Conservation (phyloP, 2,329 filamentous ascomycete species). For the Fragosphaeria purpurea region DNA sequence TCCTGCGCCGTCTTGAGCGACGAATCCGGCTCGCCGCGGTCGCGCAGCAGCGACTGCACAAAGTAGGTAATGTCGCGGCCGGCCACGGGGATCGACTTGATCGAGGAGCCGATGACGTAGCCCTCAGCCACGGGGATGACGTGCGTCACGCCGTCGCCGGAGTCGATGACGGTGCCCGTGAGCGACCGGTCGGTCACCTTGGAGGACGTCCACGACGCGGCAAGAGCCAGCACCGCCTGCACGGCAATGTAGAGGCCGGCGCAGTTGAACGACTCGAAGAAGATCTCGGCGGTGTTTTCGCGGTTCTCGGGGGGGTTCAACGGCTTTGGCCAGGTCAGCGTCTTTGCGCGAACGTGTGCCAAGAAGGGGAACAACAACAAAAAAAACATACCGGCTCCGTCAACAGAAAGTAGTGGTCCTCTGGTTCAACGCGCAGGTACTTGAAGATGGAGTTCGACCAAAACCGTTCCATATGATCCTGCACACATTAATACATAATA, state of each 20-base stretch:
- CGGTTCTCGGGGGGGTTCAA: constrained; percentile 97
- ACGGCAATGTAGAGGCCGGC: constrained; percentile 98
- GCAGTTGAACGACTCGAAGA: constrained; percentile 99
- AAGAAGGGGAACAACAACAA: not conserved
- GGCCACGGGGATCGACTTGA: constrained; percentile 97
- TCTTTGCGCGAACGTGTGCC: too few relatives aligned
- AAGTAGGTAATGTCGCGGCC: constrained; percentile 99
- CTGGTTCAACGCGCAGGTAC: constrained; percentile 92
- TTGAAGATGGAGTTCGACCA: constrained; percentile 99
- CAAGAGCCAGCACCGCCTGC: constrained; percentile 90
- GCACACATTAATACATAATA: constrained; percentile 17
- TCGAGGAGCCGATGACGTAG: constrained; percentile 97
- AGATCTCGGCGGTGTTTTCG: constrained; percentile 98
- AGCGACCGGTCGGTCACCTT: constrained; percentile 94
- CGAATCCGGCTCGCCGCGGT: constrained; percentile 92
- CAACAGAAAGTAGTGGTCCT: constrained; percentile 96
- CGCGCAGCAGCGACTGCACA: constrained; percentile 88
- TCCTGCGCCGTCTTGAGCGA: constrained; percentile 95
- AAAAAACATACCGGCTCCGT: constrained; percentile 74
- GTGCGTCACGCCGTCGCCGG: constrained; percentile 96
- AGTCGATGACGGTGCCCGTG: constrained; percentile 96
- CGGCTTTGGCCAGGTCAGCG: constrained; percentile 45
- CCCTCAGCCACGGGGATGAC: constrained; percentile 98
- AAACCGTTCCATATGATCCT: constrained; percentile 99
- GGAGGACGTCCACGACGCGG: constrained; percentile 95